These are phyloP conservation scores for Hyphopichia pseudoburtonii DNA, from an alignment of 1,139 yeast genomes.

Conservation along the genomic window DNA sequence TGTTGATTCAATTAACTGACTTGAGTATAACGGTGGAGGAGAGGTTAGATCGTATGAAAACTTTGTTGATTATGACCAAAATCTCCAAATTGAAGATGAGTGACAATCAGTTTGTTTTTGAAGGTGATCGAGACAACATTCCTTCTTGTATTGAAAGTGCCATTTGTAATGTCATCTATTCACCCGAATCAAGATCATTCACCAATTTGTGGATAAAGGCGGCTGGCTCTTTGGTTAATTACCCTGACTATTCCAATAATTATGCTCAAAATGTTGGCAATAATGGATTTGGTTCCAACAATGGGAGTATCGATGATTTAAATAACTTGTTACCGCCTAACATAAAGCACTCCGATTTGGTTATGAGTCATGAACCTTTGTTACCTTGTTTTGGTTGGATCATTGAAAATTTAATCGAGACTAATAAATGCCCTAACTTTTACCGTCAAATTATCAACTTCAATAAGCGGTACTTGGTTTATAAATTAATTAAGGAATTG, in stretches of 20 bases:
- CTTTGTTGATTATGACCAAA: slow-evolving; percentile 66
- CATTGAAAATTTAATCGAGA: slow-evolving; percentile 41
- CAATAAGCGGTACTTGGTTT: slow-evolving; percentile 44
- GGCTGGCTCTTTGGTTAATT: slow-evolving; percentile 31
- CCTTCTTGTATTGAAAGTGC: slow-evolving; percentile 90
- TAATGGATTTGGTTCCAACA: slow-evolving; percentile 10
- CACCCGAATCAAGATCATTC: slow-evolving; percentile 78
- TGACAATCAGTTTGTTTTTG: slow-evolving; percentile 56
- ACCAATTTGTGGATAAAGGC: slow-evolving; percentile 64
- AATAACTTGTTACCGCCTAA: slow-evolving; percentile 36
- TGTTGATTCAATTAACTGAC: slow-evolving; percentile 68
- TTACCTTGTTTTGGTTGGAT: slow-evolving; percentile 83
- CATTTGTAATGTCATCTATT: slow-evolving; percentile 67
- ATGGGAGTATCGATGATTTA: slow-evolving; percentile 29
- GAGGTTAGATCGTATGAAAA: slow-evolving; percentile 69
- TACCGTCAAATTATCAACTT: slow-evolving; percentile 33
- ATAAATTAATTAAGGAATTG: slow-evolving; percentile 42
- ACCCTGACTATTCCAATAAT: slow-evolving; percentile 26
- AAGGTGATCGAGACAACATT: slow-evolving; percentile 47
- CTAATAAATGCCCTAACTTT: slow-evolving; percentile 38
- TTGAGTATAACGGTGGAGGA: slow-evolving; percentile 52
- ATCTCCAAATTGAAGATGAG: slow-evolving; percentile 71
- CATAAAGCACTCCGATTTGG: slow-evolving; percentile 28
- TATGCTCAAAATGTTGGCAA: slow-evolving; percentile 11
- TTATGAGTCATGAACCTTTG: slow-evolving; percentile 36